These are phyloP conservation scores for Magnaporthales sp. DNA, from an alignment of 2,329 filamentous ascomycete species.

Conservation along the genomic window DNA sequence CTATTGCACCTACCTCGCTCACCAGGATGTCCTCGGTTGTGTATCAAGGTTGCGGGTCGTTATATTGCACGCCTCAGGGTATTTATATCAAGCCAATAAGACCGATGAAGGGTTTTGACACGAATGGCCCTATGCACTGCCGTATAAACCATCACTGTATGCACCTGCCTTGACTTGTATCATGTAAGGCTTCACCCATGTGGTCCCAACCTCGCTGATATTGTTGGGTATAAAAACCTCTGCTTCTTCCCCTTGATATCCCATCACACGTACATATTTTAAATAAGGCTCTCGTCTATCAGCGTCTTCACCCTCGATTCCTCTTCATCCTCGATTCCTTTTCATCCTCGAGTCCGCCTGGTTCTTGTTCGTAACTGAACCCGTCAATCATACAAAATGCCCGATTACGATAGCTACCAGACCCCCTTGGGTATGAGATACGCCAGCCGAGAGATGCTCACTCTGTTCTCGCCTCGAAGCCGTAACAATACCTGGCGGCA, in stretches of 20 bases:
- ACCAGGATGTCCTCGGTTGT: no score
- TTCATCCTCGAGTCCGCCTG: not conserved
- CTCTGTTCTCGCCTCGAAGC: constrained; percentile 69
- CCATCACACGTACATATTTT: not conserved
- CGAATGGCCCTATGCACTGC: no score
- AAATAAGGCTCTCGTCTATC: no score
- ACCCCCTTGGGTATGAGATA: constrained; percentile 66
- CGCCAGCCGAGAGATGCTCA: constrained; percentile 65
- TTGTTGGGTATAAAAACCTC: not conserved
- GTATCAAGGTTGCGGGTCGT: no score
- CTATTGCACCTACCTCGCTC: no score
- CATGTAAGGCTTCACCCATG: not conserved
- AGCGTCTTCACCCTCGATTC: no score
- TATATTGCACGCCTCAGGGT: no score
- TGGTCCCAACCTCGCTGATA: not conserved
- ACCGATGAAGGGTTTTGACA: no score
- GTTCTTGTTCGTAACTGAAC: not conserved
- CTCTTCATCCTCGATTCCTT: not conserved
- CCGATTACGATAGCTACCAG: constrained; percentile 45
- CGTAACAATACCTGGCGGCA: constrained; percentile 73
- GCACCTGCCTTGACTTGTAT: not conserved
- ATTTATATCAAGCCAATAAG: no score
- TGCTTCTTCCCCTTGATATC: not conserved
- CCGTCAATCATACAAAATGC: not conserved
- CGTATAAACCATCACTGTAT: no score